Evolutionary conservation across 148 eudicot species (phyloP).

Genomic region (Salicornia ramosissima): DNA sequence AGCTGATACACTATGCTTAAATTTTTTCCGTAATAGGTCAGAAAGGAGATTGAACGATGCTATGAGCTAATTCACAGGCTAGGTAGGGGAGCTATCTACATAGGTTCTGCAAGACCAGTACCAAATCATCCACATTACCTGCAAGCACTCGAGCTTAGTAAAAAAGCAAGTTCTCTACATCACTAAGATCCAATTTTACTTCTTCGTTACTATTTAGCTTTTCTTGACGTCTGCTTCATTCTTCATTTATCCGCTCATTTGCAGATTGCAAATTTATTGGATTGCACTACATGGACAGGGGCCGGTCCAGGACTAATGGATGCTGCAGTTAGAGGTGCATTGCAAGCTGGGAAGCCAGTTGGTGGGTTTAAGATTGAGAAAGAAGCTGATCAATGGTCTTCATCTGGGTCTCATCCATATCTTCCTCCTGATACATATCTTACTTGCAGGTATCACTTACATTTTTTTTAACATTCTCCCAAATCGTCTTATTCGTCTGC

Average conservation of each 20-base stretch:
- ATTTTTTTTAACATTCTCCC: too few relatives aligned
- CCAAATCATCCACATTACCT: constrained; percentile 66
- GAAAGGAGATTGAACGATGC: constrained; percentile 77
- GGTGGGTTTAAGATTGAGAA: constrained; percentile 90
- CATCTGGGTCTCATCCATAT: constrained; percentile 72
- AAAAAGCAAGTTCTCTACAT: constrained; percentile 44
- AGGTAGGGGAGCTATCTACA: constrained; percentile 86
- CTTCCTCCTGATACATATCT: constrained; percentile 64
- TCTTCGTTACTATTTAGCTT: not conserved
- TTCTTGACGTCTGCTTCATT: not conserved
- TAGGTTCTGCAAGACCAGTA: constrained; percentile 85
- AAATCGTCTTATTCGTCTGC: too few relatives aligned
- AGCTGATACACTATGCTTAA: constrained; percentile 11
- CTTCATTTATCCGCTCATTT: not conserved
- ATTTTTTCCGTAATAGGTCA: constrained; percentile 42
- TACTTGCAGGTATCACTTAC: constrained; percentile 64
- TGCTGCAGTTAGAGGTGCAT: constrained; percentile 79
- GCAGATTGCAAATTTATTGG: constrained; percentile 69
- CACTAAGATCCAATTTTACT: not conserved
- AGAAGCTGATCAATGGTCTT: constrained; percentile 93
- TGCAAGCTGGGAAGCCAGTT: constrained; percentile 76
- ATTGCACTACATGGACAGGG: constrained; percentile 91
- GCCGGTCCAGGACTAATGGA: constrained; percentile 99
- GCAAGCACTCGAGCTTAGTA: constrained; percentile 53
- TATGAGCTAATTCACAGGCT: constrained; percentile 75